Percentiles rank a stretch among this genome's conserved stretches.
Conservation (phyloP, 306 rosid genomes). For the Prunus armeniaca region DNA sequence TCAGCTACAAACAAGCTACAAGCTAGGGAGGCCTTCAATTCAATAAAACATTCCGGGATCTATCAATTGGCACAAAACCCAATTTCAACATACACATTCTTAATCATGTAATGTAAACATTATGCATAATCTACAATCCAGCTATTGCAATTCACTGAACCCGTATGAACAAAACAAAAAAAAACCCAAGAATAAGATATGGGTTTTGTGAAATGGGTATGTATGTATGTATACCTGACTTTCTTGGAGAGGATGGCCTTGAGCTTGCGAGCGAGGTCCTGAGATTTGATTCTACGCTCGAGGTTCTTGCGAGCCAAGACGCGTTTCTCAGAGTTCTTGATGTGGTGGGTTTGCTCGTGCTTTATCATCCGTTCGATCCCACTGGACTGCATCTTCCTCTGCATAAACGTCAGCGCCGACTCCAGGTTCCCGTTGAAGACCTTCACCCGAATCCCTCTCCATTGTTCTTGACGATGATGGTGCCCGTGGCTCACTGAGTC, state of each 20-base stretch:
- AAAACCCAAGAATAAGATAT: neutral
- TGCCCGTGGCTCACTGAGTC: conserved; percentile 26
- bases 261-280: conserved; percentile 77
- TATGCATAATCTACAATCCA: neutral
- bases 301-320: conserved; percentile 64
- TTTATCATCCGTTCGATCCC: conserved; percentile 87
- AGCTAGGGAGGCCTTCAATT: neutral
- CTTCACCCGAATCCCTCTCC: conserved; percentile 74
- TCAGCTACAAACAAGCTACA: neutral
- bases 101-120: neutral
- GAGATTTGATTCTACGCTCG: conserved; percentile 56
- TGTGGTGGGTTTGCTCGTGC: conserved; percentile 56
- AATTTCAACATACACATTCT: neutral
- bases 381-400: conserved; percentile 75
- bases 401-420: conserved; percentile 53
- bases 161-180: neutral
- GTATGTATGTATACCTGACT: conserved; percentile 59
- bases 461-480: conserved; percentile 41
- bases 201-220: neutral
- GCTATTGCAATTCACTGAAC: neutral
- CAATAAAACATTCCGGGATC: neutral
- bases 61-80: neutral
- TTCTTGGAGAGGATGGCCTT: conserved; percentile 71
- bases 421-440: conserved; percentile 68
- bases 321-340: conserved; percentile 93